phyloP scores from a whole-genome alignment of 2,329 filamentous ascomycete genomes.

The Aschersonia sp. region DNA sequence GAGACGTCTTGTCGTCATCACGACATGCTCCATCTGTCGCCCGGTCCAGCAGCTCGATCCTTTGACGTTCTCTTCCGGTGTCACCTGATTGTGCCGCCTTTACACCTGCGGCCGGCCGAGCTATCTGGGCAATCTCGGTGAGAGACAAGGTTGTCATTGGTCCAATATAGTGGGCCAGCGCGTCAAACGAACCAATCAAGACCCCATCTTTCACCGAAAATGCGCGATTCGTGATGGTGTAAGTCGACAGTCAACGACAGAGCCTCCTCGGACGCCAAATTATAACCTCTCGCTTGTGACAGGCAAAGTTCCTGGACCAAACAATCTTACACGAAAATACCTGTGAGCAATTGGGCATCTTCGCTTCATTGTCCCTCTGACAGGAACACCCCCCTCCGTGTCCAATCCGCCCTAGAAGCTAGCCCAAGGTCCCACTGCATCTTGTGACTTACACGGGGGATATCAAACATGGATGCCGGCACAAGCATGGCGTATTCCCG shows the following conservation, averaged over 20 bases:
- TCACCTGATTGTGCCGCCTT: conserved; percentile 9
- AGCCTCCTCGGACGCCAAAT: conserved; percentile 21
- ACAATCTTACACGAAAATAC: conserved; percentile 23
- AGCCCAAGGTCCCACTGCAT: conserved; percentile 26
- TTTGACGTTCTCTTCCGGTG: conserved; percentile 1
- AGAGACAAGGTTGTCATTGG: conserved; percentile 16
- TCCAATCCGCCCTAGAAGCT: conserved; percentile 20
- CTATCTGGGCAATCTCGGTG: conserved; percentile 15
- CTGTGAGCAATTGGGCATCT: conserved; percentile 23
- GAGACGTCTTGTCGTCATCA: too few relatives aligned
- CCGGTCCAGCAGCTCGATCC: neutral
- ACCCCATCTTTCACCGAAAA: conserved; percentile 15
- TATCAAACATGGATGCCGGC: conserved; percentile 22
- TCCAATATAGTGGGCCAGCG: conserved; percentile 7
- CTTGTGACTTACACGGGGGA: conserved; percentile 25
- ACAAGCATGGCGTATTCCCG: conserved; percentile 17
- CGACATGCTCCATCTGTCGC: too few relatives aligned
- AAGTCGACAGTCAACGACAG: conserved; percentile 19
- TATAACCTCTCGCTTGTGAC: conserved; percentile 22
- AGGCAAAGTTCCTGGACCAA: conserved; percentile 22
- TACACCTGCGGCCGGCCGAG: neutral
- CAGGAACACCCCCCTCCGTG: conserved; percentile 15
- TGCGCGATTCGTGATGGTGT: conserved; percentile 20
- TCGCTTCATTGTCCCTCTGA: conserved; percentile 23
- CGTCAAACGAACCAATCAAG: conserved; percentile 13